Percentiles rank a stretch among this genome's conserved stretches.
phyloP scores from a whole-genome alignment of 2,329 filamentous ascomycete genomes.

The Talaromyces verruculosus region DNA sequence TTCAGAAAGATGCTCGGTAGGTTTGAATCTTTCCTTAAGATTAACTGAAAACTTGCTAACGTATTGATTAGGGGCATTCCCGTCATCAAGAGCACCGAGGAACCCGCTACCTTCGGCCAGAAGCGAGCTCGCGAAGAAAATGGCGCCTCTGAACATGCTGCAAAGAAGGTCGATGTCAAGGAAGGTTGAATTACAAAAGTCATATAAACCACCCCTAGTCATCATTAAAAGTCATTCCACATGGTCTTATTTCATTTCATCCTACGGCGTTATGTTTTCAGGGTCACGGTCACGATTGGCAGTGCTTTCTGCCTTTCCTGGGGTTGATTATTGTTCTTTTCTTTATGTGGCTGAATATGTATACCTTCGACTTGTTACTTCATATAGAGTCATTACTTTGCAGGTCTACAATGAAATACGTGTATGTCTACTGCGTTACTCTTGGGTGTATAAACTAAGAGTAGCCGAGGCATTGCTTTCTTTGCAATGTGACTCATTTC shows the following conservation, averaged over 20 bases:
- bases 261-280: conserved; percentile 20
- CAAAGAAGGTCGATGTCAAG: conserved; percentile 53
- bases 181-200: conserved; percentile 30
- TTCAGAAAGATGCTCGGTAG: conserved; percentile 46
- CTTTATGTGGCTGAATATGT: background rate
- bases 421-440: background rate
- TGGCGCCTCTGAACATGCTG: conserved; percentile 37
- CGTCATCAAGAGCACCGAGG: conserved; percentile 42
- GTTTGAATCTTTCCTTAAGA: conserved; percentile 15
- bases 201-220: background rate
- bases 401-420: background rate
- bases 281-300: conserved; percentile 16
- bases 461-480: background rate
- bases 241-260: conserved; percentile 17
- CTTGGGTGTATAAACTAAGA: background rate
- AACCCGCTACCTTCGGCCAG: conserved; percentile 33
- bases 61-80: conserved; percentile 43
- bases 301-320: conserved; percentile 13
- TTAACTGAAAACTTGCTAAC: conserved; percentile 19
- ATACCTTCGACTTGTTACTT: conserved; percentile 8
- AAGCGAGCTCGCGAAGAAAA: conserved; percentile 49
- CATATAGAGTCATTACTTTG: conserved; percentile 2
- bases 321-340: conserved; percentile 24
- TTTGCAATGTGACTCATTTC: background rate
- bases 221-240: conserved; percentile 13